These are phyloP conservation scores for Trichoderma koningiopsis DNA, from an alignment of 2,329 filamentous ascomycete species.

Conservation along the genomic window DNA sequence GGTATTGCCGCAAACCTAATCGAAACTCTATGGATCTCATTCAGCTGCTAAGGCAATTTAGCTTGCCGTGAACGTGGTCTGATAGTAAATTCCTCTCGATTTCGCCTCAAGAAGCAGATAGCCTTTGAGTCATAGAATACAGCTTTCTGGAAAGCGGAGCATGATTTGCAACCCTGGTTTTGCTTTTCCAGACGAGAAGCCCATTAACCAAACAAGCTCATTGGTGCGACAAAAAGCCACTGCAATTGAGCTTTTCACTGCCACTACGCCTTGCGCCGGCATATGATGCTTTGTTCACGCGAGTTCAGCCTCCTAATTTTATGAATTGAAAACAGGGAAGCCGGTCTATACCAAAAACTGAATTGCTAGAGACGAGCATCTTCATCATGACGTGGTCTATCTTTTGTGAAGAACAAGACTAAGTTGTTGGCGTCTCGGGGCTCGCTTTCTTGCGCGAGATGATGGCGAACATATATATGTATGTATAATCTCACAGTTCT, in stretches of 20 bases:
- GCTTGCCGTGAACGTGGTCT: background rate
- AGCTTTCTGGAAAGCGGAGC: background rate
- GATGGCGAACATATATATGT: background rate
- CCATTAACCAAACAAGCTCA: background rate
- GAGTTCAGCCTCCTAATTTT: background rate
- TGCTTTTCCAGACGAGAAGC: background rate
- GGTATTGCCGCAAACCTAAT: background rate
- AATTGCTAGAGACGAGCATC: background rate
- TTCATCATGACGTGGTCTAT: background rate
- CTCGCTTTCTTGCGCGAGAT: background rate
- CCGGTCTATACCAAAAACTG: background rate
- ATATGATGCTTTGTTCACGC: background rate
- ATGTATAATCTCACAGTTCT: background rate
- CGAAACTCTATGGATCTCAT: background rate
- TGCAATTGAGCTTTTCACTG: background rate
- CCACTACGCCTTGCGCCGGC: background rate
- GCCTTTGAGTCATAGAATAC: constrained; percentile 1
- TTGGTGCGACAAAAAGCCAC: background rate
- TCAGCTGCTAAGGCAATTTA: background rate
- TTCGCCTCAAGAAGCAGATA: background rate
- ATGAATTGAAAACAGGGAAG: background rate
- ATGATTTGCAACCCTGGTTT: background rate
- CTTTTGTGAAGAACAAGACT: background rate
- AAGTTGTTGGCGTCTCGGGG: background rate
- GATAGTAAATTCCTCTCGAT: background rate